Percentiles rank a stretch among this genome's conserved stretches.
These are phyloP conservation scores for Volutella citrinella DNA, from an alignment of 2,329 filamentous ascomycete genomes.

Conservation along the genomic window DNA sequence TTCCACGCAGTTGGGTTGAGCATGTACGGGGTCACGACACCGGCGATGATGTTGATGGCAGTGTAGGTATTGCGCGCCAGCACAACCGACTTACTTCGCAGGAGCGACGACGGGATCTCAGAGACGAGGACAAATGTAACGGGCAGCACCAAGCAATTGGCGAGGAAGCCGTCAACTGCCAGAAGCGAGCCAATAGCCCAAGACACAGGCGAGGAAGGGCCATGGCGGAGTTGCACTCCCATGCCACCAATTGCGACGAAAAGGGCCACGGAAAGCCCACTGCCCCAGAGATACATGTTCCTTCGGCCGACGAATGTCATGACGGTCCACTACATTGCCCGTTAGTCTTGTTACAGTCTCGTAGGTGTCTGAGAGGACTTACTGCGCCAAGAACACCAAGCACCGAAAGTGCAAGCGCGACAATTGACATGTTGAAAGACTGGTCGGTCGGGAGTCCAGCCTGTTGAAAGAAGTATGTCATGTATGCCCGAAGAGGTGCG, in stretches of 20 bases:
- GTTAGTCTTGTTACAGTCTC: not conserved
- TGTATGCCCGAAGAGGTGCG: slow-evolving; percentile 24
- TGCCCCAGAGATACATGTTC: slow-evolving; percentile 4
- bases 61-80: no score
- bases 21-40: no score
- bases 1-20: no score
- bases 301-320: slow-evolving; percentile 2
- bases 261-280: not conserved
- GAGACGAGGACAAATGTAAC: no score
- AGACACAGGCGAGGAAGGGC: not conserved
- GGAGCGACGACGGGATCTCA: no score
- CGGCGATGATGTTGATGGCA: no score
- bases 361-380: not conserved
- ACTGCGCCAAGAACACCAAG: slow-evolving; percentile 3
- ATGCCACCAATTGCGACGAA: slow-evolving; percentile 2
- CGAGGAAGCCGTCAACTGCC: no score
- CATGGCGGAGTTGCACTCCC: slow-evolving; percentile 1
- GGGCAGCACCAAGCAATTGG: no score
- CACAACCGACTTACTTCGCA: no score
- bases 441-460: slow-evolving; percentile 24
- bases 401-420: slow-evolving; percentile 22
- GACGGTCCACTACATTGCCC: slow-evolving; percentile 1
- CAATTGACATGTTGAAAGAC: slow-evolving; percentile 30
- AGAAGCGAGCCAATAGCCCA: no score
- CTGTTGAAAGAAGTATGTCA: slow-evolving; percentile 28